phyloP scores from a whole-genome alignment of 345 rosid species.

The Aquilaria yunnanensis region DNA sequence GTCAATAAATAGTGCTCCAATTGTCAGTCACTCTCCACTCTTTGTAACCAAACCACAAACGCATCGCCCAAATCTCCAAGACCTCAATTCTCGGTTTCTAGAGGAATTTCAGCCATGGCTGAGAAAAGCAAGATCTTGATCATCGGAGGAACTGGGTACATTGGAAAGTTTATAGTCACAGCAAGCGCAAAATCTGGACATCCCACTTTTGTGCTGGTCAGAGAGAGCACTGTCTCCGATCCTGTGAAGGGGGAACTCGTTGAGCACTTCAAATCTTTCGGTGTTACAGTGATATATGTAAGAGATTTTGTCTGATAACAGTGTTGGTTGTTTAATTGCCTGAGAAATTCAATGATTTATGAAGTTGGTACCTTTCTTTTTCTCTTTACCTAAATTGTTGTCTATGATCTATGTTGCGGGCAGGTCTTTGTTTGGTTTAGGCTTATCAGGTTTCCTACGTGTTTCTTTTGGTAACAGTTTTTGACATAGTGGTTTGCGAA shows the following conservation, averaged over 20 bases:
- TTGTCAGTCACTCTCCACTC: background rate
- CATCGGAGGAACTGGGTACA: conserved; percentile 72
- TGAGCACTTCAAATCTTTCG: conserved; percentile 45
- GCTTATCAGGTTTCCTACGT: background rate
- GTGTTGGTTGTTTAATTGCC: no score
- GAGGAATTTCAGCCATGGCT: conserved; percentile 28
- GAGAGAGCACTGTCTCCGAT: conserved; percentile 46
- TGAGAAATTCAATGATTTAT: no score
- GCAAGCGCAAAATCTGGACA: conserved; percentile 54
- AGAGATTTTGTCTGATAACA: conserved; percentile 3
- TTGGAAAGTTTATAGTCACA: conserved; percentile 63
- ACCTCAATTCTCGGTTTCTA: background rate
- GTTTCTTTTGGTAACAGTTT: background rate
- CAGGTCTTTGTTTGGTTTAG: no score
- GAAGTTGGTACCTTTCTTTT: no score
- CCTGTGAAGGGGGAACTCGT: conserved; percentile 44
- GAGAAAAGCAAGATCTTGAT: conserved; percentile 61
- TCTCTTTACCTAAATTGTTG: no score
- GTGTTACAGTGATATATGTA: conserved; percentile 53
- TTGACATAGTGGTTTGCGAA: background rate
- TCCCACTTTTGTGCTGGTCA: conserved; percentile 54
- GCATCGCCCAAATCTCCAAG: no score
- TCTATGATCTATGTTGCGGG: no score
- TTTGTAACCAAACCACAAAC: background rate
- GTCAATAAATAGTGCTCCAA: conserved; percentile 11